A percentile compares a stretch with the other conserved stretches of the same genome.
These are phyloP conservation scores for Chaetomium sp. DNA, from an alignment of 2,329 filamentous ascomycete genomes.

Conservation along the genomic window DNA sequence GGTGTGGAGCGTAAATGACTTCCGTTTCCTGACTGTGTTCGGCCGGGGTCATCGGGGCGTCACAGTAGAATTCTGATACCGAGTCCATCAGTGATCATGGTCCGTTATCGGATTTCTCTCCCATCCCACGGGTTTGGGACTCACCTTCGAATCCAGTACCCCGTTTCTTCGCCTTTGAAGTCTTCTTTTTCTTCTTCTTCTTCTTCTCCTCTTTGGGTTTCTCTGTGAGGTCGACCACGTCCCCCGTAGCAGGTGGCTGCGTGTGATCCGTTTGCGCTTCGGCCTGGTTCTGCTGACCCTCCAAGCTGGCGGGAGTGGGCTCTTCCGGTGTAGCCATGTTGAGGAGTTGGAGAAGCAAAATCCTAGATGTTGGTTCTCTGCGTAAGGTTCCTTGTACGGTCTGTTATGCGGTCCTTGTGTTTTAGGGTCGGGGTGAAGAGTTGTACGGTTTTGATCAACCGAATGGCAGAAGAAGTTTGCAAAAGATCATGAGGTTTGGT, in stretches of 20 bases:
- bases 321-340: conserved; percentile 6
- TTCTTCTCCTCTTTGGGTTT: conserved; percentile 32
- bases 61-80: conserved; percentile 63
- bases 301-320: not conserved
- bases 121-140: conserved; percentile 4
- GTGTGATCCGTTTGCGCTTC: not conserved
- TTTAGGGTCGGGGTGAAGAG: too few species aligned
- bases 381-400: too few species aligned
- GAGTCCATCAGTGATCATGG: too few species aligned
- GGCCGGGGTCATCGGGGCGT: conserved; percentile 67
- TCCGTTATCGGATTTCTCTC: too few species aligned
- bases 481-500: too few species aligned
- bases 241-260: not conserved
- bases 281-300: not conserved
- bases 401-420: too few species aligned
- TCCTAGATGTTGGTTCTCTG: too few species aligned
- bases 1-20: conserved; percentile 56
- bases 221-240: conserved; percentile 4
- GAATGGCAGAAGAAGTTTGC: too few species aligned
- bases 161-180: conserved; percentile 27
- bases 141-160: conserved; percentile 65
- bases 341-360: not conserved
- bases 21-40: conserved; percentile 59
- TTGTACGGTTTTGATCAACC: too few species aligned
- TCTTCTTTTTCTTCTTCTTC: conserved; percentile 30